These are phyloP conservation scores for Macadamia tetraphylla DNA, from an alignment of 164 flowering plant genomes.

Conservation along the genomic window DNA sequence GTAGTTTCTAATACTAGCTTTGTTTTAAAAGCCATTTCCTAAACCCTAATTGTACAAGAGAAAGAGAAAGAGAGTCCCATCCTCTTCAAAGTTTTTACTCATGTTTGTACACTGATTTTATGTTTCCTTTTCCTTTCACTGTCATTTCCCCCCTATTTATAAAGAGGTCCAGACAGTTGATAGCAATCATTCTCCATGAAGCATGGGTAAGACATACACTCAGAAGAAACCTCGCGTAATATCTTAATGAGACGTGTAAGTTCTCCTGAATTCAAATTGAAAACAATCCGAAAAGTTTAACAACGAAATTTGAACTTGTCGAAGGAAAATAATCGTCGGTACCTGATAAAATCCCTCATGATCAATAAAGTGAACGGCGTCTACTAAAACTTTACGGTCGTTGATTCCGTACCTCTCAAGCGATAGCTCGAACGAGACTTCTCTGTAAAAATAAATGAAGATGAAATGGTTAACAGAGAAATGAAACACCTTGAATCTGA, in stretches of 20 bases:
- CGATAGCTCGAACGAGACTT: slow-evolving; percentile 45
- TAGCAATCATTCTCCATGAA: too few relatives aligned
- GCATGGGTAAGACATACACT: too few relatives aligned
- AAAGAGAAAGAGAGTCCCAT: too few relatives aligned
- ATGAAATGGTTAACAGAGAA: neutral
- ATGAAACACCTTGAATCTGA: neutral
- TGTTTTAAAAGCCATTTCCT: too few relatives aligned
- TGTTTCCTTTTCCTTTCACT: too few relatives aligned
- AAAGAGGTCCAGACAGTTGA: too few relatives aligned
- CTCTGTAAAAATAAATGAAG: slow-evolving; percentile 25
- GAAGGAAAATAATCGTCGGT: neutral
- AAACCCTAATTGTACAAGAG: too few relatives aligned
- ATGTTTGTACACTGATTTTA: too few relatives aligned
- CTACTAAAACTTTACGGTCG: slow-evolving; percentile 45
- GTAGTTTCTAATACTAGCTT: too few relatives aligned
- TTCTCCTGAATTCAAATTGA: neutral
- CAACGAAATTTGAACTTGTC: neutral
- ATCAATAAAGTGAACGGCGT: slow-evolving; percentile 46
- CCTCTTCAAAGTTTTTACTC: too few relatives aligned
- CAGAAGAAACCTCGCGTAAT: neutral
- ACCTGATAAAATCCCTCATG: slow-evolving; percentile 43
- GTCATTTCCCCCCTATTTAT: too few relatives aligned
- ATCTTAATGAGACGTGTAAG: neutral
- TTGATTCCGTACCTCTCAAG: slow-evolving; percentile 56
- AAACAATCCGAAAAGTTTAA: neutral